These are phyloP conservation scores for Penicillium aurantiogriseum DNA, from an alignment of 2,329 filamentous ascomycete species.

Conservation along the genomic window DNA sequence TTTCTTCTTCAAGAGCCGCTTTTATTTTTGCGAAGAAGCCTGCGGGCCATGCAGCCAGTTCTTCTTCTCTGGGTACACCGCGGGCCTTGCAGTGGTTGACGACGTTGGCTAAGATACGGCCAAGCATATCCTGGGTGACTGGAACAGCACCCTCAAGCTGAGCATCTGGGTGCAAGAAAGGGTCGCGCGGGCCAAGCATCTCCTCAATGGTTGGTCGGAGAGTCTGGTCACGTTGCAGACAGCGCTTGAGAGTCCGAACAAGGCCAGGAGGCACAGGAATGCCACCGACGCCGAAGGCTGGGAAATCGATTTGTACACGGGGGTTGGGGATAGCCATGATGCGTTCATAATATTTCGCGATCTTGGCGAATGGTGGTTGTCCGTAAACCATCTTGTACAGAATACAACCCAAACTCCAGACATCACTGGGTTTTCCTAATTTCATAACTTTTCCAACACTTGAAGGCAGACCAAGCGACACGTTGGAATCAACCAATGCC, in stretches of 20 bases:
- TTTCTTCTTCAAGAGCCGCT: constrained; percentile 46
- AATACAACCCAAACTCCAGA: constrained; percentile 96
- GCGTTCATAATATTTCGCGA: constrained; percentile 78
- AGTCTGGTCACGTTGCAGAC: constrained; percentile 58
- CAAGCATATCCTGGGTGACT: constrained; percentile 59
- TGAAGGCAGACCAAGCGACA: constrained; percentile 50
- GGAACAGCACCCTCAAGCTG: constrained; percentile 47
- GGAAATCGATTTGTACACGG: constrained; percentile 49
- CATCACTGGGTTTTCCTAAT: constrained; percentile 89
- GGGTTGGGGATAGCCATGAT: constrained; percentile 60
- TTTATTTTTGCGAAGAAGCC: constrained; percentile 51
- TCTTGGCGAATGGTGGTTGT: constrained; percentile 91
- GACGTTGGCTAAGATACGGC: constrained; percentile 59
- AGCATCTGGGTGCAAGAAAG: constrained; percentile 58
- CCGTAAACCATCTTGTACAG: constrained; percentile 98
- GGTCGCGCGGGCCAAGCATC: constrained; percentile 55
- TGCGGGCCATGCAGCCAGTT: constrained; percentile 50
- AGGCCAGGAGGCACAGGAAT: constrained; percentile 55
- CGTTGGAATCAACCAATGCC: constrained; percentile 83
- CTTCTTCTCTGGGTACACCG: constrained; percentile 56
- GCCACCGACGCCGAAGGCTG: constrained; percentile 46
- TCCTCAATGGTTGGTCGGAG: constrained; percentile 57
- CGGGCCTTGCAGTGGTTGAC: constrained; percentile 59
- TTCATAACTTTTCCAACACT: constrained; percentile 76
- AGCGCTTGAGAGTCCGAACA: constrained; percentile 56